Evolutionary conservation across 208 protist species (phyloP).

Genomic region (Trypanosomatidae sp.): DNA sequence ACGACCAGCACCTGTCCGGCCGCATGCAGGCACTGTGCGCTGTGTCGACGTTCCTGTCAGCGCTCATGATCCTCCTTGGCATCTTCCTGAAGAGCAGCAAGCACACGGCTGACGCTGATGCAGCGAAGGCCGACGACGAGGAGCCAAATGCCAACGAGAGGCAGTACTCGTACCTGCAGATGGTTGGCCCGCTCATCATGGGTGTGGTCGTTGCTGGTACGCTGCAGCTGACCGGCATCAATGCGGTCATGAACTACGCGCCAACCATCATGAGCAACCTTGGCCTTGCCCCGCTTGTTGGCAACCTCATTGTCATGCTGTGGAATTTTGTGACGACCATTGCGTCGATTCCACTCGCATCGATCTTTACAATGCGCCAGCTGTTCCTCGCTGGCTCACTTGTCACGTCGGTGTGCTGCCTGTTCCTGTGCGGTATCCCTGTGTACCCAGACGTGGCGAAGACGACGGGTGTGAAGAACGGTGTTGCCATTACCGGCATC

Average conservation of each 20-base stretch:
- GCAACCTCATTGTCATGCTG: conserved; percentile 74
- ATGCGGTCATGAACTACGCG: conserved; percentile 82
- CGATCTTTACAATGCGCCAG: conserved; percentile 55
- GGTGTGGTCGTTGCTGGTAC: conserved; percentile 36
- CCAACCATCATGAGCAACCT: conserved; percentile 59
- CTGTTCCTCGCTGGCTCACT: conserved; percentile 48
- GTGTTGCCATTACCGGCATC: conserved; percentile 64
- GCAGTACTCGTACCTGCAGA: conserved; percentile 30
- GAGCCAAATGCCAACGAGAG: conserved; percentile 9
- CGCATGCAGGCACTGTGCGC: conserved; percentile 57
- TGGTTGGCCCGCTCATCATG: conserved; percentile 30
- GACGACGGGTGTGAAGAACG: conserved; percentile 28
- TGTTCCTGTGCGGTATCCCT: conserved; percentile 69
- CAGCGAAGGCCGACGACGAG: conserved; percentile 4
- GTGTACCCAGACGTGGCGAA: conserved; percentile 58
- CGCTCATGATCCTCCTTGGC: conserved; percentile 30
- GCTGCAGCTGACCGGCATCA: conserved; percentile 77
- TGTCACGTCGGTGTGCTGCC: conserved; percentile 39
- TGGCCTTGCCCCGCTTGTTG: conserved; percentile 43
- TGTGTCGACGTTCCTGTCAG: conserved; percentile 38
- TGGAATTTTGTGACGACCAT: conserved; percentile 82
- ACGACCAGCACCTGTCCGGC: conserved; percentile 23
- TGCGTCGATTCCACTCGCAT: conserved; percentile 48
- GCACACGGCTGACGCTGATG: background rate
- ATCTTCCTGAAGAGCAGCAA: conserved; percentile 4